These are phyloP conservation scores for Fusarium hainanense DNA, from an alignment of 2,329 filamentous ascomycete species.

Conservation along the genomic window DNA sequence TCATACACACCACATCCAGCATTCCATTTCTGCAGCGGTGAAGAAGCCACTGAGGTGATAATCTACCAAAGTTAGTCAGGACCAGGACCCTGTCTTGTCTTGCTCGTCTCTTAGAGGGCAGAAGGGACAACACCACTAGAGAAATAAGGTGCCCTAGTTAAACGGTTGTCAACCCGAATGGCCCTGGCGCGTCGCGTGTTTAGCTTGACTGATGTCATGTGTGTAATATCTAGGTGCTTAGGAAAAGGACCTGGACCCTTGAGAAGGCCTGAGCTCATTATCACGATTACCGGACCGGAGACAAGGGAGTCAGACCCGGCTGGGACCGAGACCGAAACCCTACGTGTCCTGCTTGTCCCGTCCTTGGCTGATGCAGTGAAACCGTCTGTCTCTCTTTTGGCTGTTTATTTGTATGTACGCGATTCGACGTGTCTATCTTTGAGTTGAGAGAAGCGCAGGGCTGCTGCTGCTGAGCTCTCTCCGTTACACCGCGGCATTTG, in stretches of 20 bases:
- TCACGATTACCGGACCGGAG: slow-evolving; percentile 1
- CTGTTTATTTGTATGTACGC: slow-evolving; percentile 14
- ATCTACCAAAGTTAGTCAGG: slow-evolving; percentile 5
- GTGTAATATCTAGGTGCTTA: neutral
- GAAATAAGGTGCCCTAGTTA: slow-evolving; percentile 20
- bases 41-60: slow-evolving; percentile 23
- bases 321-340: slow-evolving; percentile 1
- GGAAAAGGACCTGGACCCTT: slow-evolving; percentile 8
- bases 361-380: slow-evolving; percentile 21
- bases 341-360: neutral
- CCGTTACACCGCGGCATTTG: neutral
- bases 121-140: slow-evolving; percentile 4
- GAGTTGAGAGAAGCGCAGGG: neutral
- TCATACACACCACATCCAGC: slow-evolving; percentile 11
- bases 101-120: neutral
- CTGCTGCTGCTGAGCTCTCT: neutral
- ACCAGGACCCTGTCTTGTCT: neutral
- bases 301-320: slow-evolving; percentile 13
- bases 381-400: slow-evolving; percentile 10
- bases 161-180: slow-evolving; percentile 28
- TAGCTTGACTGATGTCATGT: slow-evolving; percentile 39
- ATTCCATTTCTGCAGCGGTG: slow-evolving; percentile 31
- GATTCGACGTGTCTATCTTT: slow-evolving; percentile 1
- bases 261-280: slow-evolving; percentile 13
- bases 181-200: slow-evolving; percentile 23